A percentile compares a stretch with the other conserved stretches of the same genome.
Conservation (phyloP, 495 filamentous ascomycete genomes). For the Aspergillus incahuasiensis region DNA sequence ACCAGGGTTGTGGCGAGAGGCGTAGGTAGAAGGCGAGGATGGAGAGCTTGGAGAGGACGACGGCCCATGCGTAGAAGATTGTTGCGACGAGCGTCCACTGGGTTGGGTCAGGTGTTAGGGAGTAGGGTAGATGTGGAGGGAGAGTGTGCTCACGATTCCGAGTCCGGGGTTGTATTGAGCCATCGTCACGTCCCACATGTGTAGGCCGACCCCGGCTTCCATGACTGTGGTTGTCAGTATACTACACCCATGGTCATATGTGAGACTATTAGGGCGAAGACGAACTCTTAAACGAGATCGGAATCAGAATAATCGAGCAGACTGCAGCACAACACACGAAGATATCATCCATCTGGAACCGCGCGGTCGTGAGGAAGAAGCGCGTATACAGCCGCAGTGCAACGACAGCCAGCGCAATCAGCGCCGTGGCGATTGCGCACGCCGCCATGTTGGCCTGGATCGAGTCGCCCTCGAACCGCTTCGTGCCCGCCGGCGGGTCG, state of each 20-base stretch:
- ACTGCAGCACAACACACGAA: background rate
- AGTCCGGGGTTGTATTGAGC: background rate
- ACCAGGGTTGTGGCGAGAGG: background rate
- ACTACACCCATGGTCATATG: too few species aligned
- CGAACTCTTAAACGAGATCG: background rate
- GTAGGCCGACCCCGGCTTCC: background rate
- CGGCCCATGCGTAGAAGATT: background rate
- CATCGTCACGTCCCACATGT: background rate
- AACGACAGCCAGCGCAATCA: background rate
- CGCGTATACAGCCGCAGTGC: background rate
- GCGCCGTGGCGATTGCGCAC: background rate
- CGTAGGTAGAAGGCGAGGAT: background rate
- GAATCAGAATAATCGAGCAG: background rate
- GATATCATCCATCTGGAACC: background rate
- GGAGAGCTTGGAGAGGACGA: background rate
- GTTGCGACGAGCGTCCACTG: background rate
- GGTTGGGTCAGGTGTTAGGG: background rate
- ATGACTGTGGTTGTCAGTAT: background rate
- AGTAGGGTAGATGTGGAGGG: too few species aligned
- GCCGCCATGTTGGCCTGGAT: background rate
- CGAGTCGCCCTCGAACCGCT: background rate
- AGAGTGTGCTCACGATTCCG: background rate
- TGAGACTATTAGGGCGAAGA: too few species aligned
- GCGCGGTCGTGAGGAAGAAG: background rate
- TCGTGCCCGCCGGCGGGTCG: background rate